Conservation (phyloP, 139 green algal genomes). For the Astrephomene gubernaculifera region DNA sequence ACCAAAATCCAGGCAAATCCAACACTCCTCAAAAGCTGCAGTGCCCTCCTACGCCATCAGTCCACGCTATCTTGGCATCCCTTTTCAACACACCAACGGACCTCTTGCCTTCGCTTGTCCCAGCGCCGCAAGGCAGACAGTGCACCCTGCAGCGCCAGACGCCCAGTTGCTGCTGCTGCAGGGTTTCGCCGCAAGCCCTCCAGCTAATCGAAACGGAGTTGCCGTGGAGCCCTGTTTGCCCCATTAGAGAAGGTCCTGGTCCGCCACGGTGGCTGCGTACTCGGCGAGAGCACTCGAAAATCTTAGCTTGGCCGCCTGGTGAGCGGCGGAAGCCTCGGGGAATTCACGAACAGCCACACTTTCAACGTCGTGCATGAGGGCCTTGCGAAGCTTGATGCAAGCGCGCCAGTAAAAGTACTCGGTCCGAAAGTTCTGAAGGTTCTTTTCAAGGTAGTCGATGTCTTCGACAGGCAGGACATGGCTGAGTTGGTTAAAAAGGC, state of each 20-base stretch:
- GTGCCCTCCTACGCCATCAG: no score
- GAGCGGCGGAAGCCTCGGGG: not conserved
- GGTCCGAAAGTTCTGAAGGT: not conserved
- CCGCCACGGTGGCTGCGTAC: not conserved
- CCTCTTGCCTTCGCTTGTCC: no score
- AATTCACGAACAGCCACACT: not conserved
- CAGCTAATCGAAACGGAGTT: no score
- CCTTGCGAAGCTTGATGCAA: slow-evolving; percentile 4
- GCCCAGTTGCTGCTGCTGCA: no score
- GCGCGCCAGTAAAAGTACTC: slow-evolving; percentile 11
- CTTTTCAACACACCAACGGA: no score
- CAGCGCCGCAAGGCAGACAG: no score
- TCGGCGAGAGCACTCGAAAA: not conserved
- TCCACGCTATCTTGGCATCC: no score
- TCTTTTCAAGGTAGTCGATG: not conserved
- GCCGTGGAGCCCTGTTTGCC: no score
- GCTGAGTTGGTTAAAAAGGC: not conserved
- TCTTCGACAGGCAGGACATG: not conserved
- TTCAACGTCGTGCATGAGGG: not conserved
- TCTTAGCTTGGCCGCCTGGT: not conserved
- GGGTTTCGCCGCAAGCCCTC: no score
- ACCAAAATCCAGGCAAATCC: no score
- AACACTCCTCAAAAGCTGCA: no score
- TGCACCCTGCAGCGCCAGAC: no score
- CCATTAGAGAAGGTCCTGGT: not conserved